These are phyloP conservation scores for Globisporangium okanoganense DNA, from an alignment of 352 stramenopile species.

Conservation along the genomic window DNA sequence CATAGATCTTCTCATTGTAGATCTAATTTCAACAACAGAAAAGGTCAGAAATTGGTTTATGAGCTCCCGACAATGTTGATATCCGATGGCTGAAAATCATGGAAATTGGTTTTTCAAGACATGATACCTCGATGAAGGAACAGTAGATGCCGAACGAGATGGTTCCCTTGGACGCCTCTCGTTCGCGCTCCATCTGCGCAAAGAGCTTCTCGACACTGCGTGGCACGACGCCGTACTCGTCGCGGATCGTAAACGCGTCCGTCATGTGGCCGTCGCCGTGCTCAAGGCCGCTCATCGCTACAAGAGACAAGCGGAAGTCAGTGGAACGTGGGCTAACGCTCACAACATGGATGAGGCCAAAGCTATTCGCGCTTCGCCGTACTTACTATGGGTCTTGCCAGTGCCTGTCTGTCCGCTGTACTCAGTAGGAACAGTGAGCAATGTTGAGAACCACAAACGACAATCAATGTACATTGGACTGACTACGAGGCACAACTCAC, in stretches of 20 bases:
- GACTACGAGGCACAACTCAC: constrained; percentile 19
- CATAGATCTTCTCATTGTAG: constrained; percentile 79
- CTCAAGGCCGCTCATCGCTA: constrained; percentile 66
- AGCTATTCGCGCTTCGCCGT: constrained; percentile 5
- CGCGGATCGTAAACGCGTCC: constrained; percentile 17
- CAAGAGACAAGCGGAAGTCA: neutral
- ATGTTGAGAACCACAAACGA: constrained; percentile 3
- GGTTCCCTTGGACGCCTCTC: constrained; percentile 5
- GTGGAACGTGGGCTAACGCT: neutral
- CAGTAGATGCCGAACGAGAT: constrained; percentile 52
- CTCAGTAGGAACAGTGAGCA: neutral
- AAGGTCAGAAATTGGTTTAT: neutral
- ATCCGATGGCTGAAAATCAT: neutral
- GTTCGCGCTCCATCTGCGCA: constrained; percentile 28
- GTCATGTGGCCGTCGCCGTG: constrained; percentile 9
- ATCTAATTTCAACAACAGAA: constrained; percentile 30
- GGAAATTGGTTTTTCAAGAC: neutral
- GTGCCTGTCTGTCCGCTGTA: constrained; percentile 63
- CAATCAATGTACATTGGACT: neutral
- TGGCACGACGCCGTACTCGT: constrained; percentile 48
- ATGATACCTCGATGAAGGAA: constrained; percentile 58
- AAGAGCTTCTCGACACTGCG: constrained; percentile 58
- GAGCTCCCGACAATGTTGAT: neutral
- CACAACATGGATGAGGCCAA: neutral
- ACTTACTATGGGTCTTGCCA: constrained; percentile 69